Conservation (phyloP, 1,284 basidiomycete genomes). For the Sporisorium exsertum region DNA sequence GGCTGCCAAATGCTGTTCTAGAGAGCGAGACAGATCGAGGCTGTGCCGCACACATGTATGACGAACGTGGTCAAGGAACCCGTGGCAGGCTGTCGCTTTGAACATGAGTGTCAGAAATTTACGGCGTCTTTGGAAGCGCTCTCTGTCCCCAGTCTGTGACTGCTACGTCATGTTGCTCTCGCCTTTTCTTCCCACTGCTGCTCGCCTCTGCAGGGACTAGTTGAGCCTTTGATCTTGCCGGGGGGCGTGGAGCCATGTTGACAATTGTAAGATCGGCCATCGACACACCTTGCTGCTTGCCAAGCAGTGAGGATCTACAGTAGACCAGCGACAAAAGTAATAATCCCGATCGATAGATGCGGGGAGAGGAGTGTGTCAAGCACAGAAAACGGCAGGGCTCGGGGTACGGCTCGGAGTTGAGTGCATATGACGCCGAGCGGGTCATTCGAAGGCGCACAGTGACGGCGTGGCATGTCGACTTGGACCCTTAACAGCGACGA, state of each 20-base stretch:
- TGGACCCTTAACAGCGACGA: constrained; percentile 11
- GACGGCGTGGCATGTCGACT: too few species aligned
- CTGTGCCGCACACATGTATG: too few species aligned
- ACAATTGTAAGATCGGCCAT: neutral
- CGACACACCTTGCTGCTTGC: neutral
- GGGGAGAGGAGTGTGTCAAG: neutral
- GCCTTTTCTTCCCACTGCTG: too few species aligned
- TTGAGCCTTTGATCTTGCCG: neutral
- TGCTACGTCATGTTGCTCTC: constrained; percentile 30
- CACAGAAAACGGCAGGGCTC: constrained; percentile 18
- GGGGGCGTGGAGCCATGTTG: neutral
- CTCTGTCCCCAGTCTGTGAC: neutral
- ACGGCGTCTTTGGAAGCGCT: too few species aligned
- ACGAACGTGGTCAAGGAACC: neutral
- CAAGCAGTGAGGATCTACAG: too few species aligned
- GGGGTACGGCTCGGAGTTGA: constrained; percentile 25
- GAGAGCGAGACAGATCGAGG: too few species aligned
- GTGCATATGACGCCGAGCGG: constrained; percentile 28
- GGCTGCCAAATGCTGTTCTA: too few species aligned
- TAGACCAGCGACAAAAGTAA: too few species aligned
- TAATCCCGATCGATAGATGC: neutral
- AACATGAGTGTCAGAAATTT: too few species aligned
- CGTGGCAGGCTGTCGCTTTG: too few species aligned
- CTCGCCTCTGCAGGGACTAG: too few species aligned
- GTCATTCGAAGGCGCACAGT: neutral